Evolutionary conservation across 345 rosid species (phyloP).

Genomic region (Arabidopsis suecica): DNA sequence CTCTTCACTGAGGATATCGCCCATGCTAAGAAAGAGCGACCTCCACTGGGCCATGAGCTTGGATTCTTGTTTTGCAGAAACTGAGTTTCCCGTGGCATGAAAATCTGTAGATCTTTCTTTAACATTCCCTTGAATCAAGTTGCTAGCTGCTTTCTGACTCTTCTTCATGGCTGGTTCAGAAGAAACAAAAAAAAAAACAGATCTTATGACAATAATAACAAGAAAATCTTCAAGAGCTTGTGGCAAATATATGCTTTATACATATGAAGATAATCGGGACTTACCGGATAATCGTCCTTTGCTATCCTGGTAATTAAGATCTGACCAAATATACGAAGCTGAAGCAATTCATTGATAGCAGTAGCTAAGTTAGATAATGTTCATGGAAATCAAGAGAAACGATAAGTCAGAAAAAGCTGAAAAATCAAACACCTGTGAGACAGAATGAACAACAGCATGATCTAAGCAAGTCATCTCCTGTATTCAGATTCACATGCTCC

Average conservation of each 20-base stretch:
- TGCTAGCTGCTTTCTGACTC: constrained; percentile 77
- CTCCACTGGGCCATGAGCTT: constrained; percentile 73
- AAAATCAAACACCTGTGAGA: constrained; percentile 61
- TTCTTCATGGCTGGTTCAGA: constrained; percentile 63
- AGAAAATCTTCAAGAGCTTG: neutral
- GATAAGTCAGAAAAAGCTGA: neutral
- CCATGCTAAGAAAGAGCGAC: constrained; percentile 86
- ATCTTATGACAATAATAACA: constrained; percentile 8
- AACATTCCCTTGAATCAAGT: constrained; percentile 56
- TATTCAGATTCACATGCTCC: constrained; percentile 46
- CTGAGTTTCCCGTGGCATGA: constrained; percentile 42
- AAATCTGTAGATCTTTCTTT: constrained; percentile 54
- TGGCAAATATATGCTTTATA: neutral
- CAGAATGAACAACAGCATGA: constrained; percentile 87
- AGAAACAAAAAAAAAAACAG: neutral
- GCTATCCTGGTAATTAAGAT: constrained; percentile 88
- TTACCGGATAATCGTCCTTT: constrained; percentile 81
- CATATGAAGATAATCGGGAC: neutral
- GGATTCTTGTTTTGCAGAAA: constrained; percentile 58
- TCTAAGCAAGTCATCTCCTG: constrained; percentile 55
- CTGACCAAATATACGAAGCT: constrained; percentile 96
- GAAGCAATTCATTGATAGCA: constrained; percentile 40
- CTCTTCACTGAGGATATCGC: constrained; percentile 65
- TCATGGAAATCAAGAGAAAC: neutral
- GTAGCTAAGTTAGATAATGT: constrained; percentile 6